phyloP scores from a whole-genome alignment of 345 rosid species.

The Chamaenerion angustifolium region DNA sequence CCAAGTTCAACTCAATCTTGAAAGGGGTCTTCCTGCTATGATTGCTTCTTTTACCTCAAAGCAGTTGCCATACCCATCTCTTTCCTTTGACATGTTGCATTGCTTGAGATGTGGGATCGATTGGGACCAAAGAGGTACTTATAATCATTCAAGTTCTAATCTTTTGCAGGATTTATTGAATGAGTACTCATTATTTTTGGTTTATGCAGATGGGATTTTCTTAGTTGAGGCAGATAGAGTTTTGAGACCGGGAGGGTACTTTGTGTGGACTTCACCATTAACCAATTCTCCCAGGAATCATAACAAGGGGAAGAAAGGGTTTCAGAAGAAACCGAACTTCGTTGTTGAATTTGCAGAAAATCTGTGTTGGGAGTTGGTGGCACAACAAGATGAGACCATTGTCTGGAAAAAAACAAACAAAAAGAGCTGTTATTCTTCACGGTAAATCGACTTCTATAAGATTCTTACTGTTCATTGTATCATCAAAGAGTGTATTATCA shows the following conservation, averaged over 20 bases:
- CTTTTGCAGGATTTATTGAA: too few species aligned
- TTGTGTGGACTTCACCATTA: constrained; percentile 97
- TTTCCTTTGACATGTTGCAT: constrained; percentile 97
- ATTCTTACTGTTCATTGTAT: not conserved
- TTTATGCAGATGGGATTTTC: constrained; percentile 55
- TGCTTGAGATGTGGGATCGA: constrained; percentile 85
- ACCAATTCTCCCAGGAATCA: constrained; percentile 39
- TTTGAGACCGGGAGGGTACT: constrained; percentile 91
- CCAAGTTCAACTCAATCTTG: constrained; percentile 94
- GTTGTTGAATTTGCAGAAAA: constrained; percentile 56
- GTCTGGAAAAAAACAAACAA: constrained; percentile 85
- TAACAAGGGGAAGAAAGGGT: constrained; percentile 24
- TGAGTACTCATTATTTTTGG: too few species aligned
- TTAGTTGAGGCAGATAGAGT: constrained; percentile 85
- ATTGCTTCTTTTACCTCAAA: constrained; percentile 64
- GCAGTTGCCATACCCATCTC: constrained; percentile 92
- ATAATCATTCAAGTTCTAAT: too few species aligned
- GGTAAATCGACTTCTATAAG: constrained; percentile 32
- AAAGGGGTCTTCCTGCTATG: constrained; percentile 98
- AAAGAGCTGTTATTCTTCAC: constrained; percentile 54
- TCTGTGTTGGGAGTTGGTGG: constrained; percentile 79
- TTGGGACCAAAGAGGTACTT: constrained; percentile 91
- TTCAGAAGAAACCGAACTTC: constrained; percentile 53
- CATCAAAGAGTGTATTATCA: too few species aligned
- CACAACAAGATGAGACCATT: constrained; percentile 93